Evolutionary conservation across 2,329 filamentous ascomycete genomes (phyloP).

Genomic region (Pyrenochaeta sp.): DNA sequence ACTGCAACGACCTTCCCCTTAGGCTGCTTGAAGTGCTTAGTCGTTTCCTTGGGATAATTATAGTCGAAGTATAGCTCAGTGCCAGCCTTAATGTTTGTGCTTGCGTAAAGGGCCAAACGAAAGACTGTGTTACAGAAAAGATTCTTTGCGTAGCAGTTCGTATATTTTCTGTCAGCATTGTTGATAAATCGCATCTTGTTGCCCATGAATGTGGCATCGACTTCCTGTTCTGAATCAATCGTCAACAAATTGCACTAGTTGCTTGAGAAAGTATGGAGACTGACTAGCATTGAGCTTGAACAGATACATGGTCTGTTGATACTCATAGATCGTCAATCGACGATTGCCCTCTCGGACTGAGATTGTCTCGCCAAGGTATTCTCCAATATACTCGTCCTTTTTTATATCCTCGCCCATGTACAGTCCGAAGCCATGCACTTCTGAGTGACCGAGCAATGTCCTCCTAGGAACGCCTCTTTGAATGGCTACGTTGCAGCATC

Average conservation of each 20-base stretch:
- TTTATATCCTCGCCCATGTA: slow-evolving; percentile 74
- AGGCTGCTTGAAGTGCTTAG: slow-evolving; percentile 33
- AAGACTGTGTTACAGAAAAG: slow-evolving; percentile 76
- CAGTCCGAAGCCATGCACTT: slow-evolving; percentile 78
- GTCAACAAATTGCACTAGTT: slow-evolving; percentile 11
- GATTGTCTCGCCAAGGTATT: slow-evolving; percentile 82
- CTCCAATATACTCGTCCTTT: slow-evolving; percentile 77
- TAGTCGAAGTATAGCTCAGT: slow-evolving; percentile 87
- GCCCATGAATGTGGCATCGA: slow-evolving; percentile 79
- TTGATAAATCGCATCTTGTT: slow-evolving; percentile 88
- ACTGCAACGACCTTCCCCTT: slow-evolving; percentile 20
- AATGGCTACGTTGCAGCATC: slow-evolving; percentile 76
- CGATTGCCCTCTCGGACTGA: slow-evolving; percentile 74
- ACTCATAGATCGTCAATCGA: slow-evolving; percentile 70
- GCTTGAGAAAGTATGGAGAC: slow-evolving; percentile 2
- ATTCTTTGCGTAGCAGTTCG: slow-evolving; percentile 72
- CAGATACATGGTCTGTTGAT: slow-evolving; percentile 69
- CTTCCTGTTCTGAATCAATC: slow-evolving; percentile 52
- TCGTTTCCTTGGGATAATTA: slow-evolving; percentile 53
- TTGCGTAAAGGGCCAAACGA: slow-evolving; percentile 77
- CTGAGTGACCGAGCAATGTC: slow-evolving; percentile 74
- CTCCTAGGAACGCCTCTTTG: slow-evolving; percentile 73
- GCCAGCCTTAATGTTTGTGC: slow-evolving; percentile 71
- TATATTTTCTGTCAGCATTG: slow-evolving; percentile 66
- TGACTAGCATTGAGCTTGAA: slow-evolving; percentile 61